Conservation (phyloP, 805 yeast genomes). For the Hagleromyces aurorensis region DNA sequence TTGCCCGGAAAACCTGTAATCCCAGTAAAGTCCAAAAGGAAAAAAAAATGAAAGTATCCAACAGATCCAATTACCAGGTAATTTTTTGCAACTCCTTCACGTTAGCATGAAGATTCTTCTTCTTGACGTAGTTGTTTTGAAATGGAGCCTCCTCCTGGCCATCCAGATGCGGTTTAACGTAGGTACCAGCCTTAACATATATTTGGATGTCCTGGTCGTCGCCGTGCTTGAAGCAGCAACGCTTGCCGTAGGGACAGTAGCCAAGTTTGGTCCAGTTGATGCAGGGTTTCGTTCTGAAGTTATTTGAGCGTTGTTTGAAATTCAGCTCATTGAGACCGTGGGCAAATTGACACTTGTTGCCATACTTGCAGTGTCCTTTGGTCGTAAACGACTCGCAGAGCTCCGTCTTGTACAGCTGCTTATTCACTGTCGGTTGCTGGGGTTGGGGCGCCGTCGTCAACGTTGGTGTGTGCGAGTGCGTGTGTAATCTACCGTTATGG, state of each 20-base stretch:
- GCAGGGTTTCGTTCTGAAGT: slow-evolving; percentile 89
- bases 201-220: slow-evolving; percentile 29
- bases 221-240: slow-evolving; percentile 89
- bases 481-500: no score
- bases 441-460: slow-evolving; percentile 2
- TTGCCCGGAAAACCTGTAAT: no score
- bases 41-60: background rate
- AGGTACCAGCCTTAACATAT: slow-evolving; percentile 24
- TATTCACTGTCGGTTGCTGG: slow-evolving; percentile 33
- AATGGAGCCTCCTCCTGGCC: slow-evolving; percentile 1
- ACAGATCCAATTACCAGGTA: slow-evolving; percentile 20
- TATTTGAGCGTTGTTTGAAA: slow-evolving; percentile 54
- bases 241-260: slow-evolving; percentile 76
- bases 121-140: slow-evolving; percentile 5
- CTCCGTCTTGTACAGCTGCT: slow-evolving; percentile 82
- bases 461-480: no score
- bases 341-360: slow-evolving; percentile 89
- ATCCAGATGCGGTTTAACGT: slow-evolving; percentile 3
- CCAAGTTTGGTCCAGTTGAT: slow-evolving; percentile 81
- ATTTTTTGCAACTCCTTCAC: slow-evolving; percentile 27
- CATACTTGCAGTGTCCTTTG: slow-evolving; percentile 75
- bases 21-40: background rate
- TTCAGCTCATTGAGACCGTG: slow-evolving; percentile 79
- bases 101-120: slow-evolving; percentile 25
- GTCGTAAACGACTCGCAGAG: slow-evolving; percentile 71